Evolutionary conservation across 345 rosid genomes (phyloP).

Genomic region (Salix udensis): DNA sequence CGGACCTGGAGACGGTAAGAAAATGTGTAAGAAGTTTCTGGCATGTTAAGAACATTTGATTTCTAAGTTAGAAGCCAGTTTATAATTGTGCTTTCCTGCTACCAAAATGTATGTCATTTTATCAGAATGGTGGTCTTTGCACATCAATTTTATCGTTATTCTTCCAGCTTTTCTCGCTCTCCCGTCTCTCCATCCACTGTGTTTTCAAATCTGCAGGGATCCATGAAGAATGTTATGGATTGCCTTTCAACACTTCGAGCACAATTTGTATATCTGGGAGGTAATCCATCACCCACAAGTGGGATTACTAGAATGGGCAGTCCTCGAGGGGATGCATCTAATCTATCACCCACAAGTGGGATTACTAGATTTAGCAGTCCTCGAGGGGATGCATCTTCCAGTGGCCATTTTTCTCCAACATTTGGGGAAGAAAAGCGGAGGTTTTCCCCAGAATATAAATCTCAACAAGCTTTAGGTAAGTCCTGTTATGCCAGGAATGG

Average conservation of each 20-base stretch:
- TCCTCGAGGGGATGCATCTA: constrained; percentile 13
- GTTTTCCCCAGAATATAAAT: constrained; percentile 42
- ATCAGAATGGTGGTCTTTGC: not conserved
- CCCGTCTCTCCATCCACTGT: not conserved
- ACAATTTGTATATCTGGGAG: constrained; percentile 27
- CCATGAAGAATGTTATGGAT: constrained; percentile 47
- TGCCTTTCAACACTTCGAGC: constrained; percentile 42
- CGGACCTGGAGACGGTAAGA: constrained; percentile 68
- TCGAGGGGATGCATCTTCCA: constrained; percentile 17
- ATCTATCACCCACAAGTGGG: too few species aligned
- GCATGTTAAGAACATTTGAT: not conserved
- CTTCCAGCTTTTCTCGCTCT: not conserved
- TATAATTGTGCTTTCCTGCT: not conserved
- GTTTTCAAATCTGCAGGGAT: constrained; percentile 36
- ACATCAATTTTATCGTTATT: not conserved
- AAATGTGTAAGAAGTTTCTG: too few species aligned
- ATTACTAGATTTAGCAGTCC: constrained; percentile 21
- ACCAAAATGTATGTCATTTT: not conserved
- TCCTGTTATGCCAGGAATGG: constrained; percentile 46
- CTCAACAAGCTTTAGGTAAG: constrained; percentile 41
- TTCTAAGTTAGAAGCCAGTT: not conserved
- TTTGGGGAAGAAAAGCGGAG: constrained; percentile 51
- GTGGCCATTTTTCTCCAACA: constrained; percentile 31
- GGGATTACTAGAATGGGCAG: constrained; percentile 20
- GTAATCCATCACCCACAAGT: constrained; percentile 9